phyloP scores from a whole-genome alignment of 2,329 filamentous ascomycete genomes.

The Escovopsis weberi region DNA sequence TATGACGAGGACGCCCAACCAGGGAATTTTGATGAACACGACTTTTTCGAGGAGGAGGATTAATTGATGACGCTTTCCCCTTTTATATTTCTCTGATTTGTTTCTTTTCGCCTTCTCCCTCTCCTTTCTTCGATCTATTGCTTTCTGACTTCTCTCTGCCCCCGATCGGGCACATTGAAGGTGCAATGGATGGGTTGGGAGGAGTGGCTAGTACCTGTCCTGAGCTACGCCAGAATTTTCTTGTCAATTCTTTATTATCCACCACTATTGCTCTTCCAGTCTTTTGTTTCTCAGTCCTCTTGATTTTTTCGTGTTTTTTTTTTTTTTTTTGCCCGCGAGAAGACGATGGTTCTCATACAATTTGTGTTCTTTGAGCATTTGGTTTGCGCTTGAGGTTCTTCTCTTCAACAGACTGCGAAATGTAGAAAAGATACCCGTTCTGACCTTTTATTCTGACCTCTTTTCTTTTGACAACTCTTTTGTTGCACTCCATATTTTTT shows the following conservation, averaged over 20 bases:
- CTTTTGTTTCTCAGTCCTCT: background rate
- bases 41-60: conserved; percentile 36
- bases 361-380: background rate
- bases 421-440: conserved; percentile 28
- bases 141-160: conserved; percentile 2
- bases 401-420: conserved; percentile 17
- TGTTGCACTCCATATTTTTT: conserved; percentile 5
- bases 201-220: too few species aligned
- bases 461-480: conserved; percentile 3
- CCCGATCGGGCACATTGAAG: conserved; percentile 3
- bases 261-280: too few species aligned
- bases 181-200: too few species aligned
- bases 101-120: background rate
- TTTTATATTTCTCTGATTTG: too few species aligned
- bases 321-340: background rate
- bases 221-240: too few species aligned
- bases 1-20: conserved; percentile 49
- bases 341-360: too few species aligned
- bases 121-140: background rate
- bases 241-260: background rate
- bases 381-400: background rate
- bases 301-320: background rate
- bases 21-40: conserved; percentile 44
- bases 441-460: conserved; percentile 19
- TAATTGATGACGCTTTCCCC: conserved; percentile 10